Base-by-base conservation (phyloP, 2,329 filamentous ascomycete species). In the Pseudohalonectria lignicola region DNA sequence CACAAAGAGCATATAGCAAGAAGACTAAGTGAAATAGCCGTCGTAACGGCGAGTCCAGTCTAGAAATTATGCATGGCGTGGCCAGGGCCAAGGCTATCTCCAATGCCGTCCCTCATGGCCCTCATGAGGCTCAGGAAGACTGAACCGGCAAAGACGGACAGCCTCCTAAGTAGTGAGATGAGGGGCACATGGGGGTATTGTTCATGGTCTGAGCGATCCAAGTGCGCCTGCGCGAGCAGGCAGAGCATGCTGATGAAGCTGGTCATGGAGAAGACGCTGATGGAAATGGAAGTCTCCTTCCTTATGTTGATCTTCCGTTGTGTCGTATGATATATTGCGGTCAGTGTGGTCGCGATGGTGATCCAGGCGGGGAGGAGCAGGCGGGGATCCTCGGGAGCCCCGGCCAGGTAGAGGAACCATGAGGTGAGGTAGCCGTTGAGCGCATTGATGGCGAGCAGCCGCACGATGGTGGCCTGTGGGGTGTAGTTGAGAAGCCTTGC, bases 401-500 rank as follows among this genome's bases (percentile, higher is more conserved):
- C 83, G 7, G 75, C 76, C 26, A 86, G 62, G 49, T 78, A 78
- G 30, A 86, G 73, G 19, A 82, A 74, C 62, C 76, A 79, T 37
- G 80, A 81, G 18, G 82, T 86, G 35, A 83, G 65, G 58, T 86
- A 86, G 45, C 79, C 79, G 53, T 86, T 86, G 43, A 84, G 68
- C 40, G 76, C 76, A 54, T 80, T 83, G 44, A 82, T 81, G 42
- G 82, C 82, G 36, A 86, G 67, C 32, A 92, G 78, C 36, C 85
- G 83, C 41, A 92, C 79, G 43, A 88, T 75, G 34, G 86, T 86
- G 36, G 84, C 85, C 56, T 78, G 74, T 2, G 85, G 83, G 12
- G 84, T 86, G 61, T 90, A 92, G 57, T 87, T 82, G 48, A 90
- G 70, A 49, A 92, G 79, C 85, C 82, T 84, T 41, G 15, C n/a